Percentiles rank a stretch among this genome's conserved stretches.
These are phyloP conservation scores for Jacaranda mimosifolia DNA, from an alignment of 257 asterid species.

Conservation along the genomic window DNA sequence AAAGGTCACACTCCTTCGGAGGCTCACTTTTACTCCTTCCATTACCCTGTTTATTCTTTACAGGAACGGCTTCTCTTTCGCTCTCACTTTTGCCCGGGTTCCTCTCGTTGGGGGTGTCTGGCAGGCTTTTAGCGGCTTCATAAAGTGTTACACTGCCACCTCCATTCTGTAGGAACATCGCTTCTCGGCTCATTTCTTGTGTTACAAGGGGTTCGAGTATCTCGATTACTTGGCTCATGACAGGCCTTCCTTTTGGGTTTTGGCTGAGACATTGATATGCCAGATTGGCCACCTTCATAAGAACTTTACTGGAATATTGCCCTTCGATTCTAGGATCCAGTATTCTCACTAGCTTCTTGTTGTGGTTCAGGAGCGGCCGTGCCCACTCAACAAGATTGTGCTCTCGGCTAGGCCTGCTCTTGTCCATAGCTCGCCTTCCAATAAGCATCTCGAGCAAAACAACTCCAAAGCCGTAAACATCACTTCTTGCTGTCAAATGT, in stretches of 20 bases:
- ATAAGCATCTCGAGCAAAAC: conserved; percentile 90
- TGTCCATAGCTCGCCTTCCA: conserved; percentile 92
- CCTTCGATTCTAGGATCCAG: conserved; percentile 94
- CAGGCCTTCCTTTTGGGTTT: conserved; percentile 91
- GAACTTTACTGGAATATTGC: conserved; percentile 71
- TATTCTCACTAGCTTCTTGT: conserved; percentile 74
- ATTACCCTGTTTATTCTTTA: conserved; percentile 35
- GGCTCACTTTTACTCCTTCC: conserved; percentile 80
- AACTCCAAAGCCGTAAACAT: conserved; percentile 92
- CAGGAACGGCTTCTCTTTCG: conserved; percentile 42
- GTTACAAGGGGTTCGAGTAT: conserved; percentile 78
- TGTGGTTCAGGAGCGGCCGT: conserved; percentile 80
- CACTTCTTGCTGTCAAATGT: conserved; percentile 87
- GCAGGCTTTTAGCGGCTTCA: conserved; percentile 57
- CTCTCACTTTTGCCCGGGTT: conserved; percentile 39
- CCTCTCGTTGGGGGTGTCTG: conserved; percentile 28
- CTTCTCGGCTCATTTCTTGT: conserved; percentile 54
- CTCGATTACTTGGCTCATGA: conserved; percentile 86
- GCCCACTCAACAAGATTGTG: conserved; percentile 97
- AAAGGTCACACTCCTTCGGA: conserved; percentile 63
- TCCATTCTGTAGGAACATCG: conserved; percentile 45
- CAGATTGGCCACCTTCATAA: conserved; percentile 79
- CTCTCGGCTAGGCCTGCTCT: conserved; percentile 89
- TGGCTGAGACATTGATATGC: conserved; percentile 94
- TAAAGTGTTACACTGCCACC: conserved; percentile 69